Base-by-base conservation (phyloP, 768 basidiomycete species). In the Pleurotus ostreatus region DNA sequence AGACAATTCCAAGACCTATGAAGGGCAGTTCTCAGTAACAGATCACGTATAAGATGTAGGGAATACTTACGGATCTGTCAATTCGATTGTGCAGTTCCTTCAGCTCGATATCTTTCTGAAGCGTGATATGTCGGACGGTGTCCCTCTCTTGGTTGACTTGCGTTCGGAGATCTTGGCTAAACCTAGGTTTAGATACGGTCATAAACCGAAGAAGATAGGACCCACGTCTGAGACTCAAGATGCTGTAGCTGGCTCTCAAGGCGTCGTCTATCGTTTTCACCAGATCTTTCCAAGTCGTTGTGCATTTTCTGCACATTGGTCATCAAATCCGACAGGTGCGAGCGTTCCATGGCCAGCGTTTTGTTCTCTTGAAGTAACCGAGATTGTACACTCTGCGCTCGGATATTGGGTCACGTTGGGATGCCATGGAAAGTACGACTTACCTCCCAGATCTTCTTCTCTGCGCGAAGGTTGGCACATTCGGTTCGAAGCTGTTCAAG, bases 361-460 rank as follows among this genome's bases (percentile, higher is more conserved):
- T 85, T 84, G 71, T 97, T 94, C 69, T 98, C 94, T 47, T 93
- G 87, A 2, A 88, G 81, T 12, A 98, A 77, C 23, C 95, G 86
- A 45, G 64, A 64, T 77, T 97, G 92, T 30, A 90, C 81, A 59
- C 82, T 83, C 93, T 94, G 59, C 15, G 46, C 4, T 39, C 49
- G 57, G 25, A n/a, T 49, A 22, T 51, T 65, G 46, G 64, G n/a
- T 40, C 57, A 15, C 37, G 6, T 4, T 20, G 58, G 22, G 39
- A 18, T 11, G 23, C 18, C 22, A 11, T 3, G 34, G 25, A 1
- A 37, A 38, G n/a, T 34, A 25, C 34, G 1, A 65, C 80, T 30
- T 52, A 91, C 93, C 86, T 92, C 91, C 88, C 89, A 93, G 37
- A 95, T 90, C 65, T 84, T 88, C 76, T 93, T 95, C 79, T 98